These are phyloP conservation scores for Skeletonema marinoi DNA, from an alignment of 108 stramenopile genomes.

Conservation along the genomic window DNA sequence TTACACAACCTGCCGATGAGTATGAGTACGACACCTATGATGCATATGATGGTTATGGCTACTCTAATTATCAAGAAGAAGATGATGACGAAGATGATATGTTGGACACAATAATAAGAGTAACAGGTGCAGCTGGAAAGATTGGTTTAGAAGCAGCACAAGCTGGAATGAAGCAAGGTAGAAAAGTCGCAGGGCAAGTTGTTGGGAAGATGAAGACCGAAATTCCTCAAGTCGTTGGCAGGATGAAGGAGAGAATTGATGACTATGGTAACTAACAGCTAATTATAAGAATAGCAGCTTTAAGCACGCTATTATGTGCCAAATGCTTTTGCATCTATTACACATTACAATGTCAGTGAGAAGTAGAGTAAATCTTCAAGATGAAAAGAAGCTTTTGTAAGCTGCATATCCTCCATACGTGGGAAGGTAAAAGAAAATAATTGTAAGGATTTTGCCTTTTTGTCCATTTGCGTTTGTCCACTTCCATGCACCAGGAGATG, in stretches of 20 bases:
- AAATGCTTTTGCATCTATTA: neutral
- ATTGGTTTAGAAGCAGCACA: conserved; percentile 33
- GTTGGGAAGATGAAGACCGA: neutral
- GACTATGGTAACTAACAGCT: neutral
- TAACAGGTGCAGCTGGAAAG: conserved; percentile 38
- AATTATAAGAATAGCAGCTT: neutral
- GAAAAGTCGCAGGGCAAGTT: conserved; percentile 7
- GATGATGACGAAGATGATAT: conserved; percentile 36
- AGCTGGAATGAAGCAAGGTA: conserved; percentile 28
- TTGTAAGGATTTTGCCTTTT: conserved; percentile 10
- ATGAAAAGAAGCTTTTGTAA: conserved; percentile 23
- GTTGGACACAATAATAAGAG: conserved; percentile 43
- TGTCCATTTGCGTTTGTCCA: neutral
- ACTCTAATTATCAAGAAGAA: conserved; percentile 14
- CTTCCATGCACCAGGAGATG: neutral
- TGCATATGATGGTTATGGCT: conserved; percentile 4
- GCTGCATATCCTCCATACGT: conserved; percentile 23
- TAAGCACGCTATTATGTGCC: too few species aligned
- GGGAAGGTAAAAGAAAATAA: conserved; percentile 15
- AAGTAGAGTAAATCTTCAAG: neutral
- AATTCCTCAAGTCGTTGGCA: conserved; percentile 26
- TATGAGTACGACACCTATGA: conserved; percentile 21
- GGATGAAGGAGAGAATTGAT: conserved; percentile 36
- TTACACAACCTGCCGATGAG: conserved; percentile 25
- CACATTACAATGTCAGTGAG: neutral